Percentiles rank a stretch among this genome's conserved stretches.
Conservation (phyloP, 805 yeast genomes). For the Barnettozyma pratensis region DNA sequence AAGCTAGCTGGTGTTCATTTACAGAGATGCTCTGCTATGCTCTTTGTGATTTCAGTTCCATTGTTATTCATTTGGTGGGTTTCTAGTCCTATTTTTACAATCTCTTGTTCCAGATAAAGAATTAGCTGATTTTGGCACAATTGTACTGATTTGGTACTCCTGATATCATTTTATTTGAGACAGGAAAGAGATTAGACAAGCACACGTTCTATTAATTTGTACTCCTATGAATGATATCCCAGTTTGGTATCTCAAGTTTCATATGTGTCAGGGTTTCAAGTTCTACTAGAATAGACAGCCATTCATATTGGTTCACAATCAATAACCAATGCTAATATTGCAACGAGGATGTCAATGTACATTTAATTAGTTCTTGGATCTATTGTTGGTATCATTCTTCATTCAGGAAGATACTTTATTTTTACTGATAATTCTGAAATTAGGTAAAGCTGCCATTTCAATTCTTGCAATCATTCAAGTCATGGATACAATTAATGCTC, state of each 20-base stretch:
- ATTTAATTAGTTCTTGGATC: conserved; percentile 29
- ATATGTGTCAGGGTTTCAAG: conserved; percentile 69
- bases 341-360: conserved; percentile 36
- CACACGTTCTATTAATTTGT: conserved; percentile 55
- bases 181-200: conserved; percentile 70
- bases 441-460: conserved; percentile 38
- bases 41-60: conserved; percentile 45
- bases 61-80: conserved; percentile 53
- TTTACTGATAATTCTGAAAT: conserved; percentile 48
- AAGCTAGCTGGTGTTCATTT: conserved; percentile 60
- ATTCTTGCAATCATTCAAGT: conserved; percentile 59
- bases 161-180: conserved; percentile 64
- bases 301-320: conserved; percentile 61
- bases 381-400: conserved; percentile 40
- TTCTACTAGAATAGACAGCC: conserved; percentile 71
- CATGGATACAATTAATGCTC: conserved; percentile 55
- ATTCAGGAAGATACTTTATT: conserved; percentile 27
- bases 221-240: conserved; percentile 56
- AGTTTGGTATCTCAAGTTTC: conserved; percentile 68
- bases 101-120: conserved; percentile 47
- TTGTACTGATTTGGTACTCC: conserved; percentile 65
- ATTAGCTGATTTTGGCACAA: conserved; percentile 50
- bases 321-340: conserved; percentile 34
- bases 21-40: conserved; percentile 60
- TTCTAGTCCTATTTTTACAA: conserved; percentile 40